Evolutionary conservation across 1,284 basidiomycete species (phyloP).

Genomic region (Uromyces viciae-fabae): DNA sequence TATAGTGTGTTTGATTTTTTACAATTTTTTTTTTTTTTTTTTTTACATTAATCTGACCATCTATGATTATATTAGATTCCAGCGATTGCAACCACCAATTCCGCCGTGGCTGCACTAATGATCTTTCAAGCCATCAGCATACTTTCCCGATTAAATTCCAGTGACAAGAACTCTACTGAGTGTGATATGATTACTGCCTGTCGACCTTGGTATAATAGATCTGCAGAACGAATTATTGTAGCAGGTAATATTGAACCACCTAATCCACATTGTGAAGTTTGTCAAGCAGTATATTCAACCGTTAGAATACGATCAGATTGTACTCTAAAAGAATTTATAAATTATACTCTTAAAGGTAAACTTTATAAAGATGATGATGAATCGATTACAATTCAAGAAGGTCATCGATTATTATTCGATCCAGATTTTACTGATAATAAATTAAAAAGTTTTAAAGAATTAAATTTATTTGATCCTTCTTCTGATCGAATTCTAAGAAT

Average conservation of each 20-base stretch:
- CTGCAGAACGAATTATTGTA: slow-evolving; percentile 68
- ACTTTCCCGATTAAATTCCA: slow-evolving; percentile 57
- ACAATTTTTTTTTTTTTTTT: too few relatives aligned
- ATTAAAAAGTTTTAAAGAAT: slow-evolving; percentile 66
- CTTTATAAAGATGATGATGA: slow-evolving; percentile 50
- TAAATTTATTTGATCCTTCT: slow-evolving; percentile 61
- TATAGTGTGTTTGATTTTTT: slow-evolving; percentile 60
- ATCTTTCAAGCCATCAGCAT: slow-evolving; percentile 86
- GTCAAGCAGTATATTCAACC: slow-evolving; percentile 75
- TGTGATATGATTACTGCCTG: slow-evolving; percentile 64
- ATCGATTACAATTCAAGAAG: slow-evolving; percentile 75
- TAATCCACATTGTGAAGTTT: slow-evolving; percentile 74
- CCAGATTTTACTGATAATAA: slow-evolving; percentile 85
- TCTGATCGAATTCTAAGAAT: slow-evolving; percentile 78
- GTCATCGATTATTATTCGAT: slow-evolving; percentile 73
- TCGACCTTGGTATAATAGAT: slow-evolving; percentile 64
- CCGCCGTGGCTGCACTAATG: slow-evolving; percentile 88
- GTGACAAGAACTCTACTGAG: slow-evolving; percentile 56
- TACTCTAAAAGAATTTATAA: slow-evolving; percentile 65
- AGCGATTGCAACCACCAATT: slow-evolving; percentile 97
- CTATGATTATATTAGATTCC: slow-evolving; percentile 62
- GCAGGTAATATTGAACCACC: slow-evolving; percentile 64
- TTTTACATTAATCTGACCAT: background rate
- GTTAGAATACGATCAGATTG: slow-evolving; percentile 68
- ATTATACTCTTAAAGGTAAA: slow-evolving; percentile 1